These are phyloP conservation scores for Podaxis carcinomalis DNA, from an alignment of 768 basidiomycete genomes.

Conservation along the genomic window DNA sequence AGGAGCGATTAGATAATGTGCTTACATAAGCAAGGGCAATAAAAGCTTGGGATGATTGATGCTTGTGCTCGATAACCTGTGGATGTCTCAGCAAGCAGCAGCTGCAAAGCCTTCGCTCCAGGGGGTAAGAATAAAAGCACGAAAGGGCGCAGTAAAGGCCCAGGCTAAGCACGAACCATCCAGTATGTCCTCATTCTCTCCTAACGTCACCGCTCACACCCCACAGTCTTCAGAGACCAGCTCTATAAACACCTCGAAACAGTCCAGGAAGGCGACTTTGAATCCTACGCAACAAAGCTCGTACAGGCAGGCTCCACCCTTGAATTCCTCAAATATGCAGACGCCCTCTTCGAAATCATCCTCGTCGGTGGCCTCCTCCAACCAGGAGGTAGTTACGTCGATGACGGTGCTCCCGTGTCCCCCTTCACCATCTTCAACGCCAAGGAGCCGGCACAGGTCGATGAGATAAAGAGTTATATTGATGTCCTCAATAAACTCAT, in stretches of 20 bases:
- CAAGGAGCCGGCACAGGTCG: constrained; percentile 71
- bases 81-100: constrained; percentile 89
- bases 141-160: constrained; percentile 90
- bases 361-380: constrained; percentile 95
- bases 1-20: constrained; percentile 11
- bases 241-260: constrained; percentile 89
- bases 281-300: constrained; percentile 76
- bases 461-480: constrained; percentile 88
- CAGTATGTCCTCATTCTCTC: constrained; percentile 32
- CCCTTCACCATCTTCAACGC: constrained; percentile 88
- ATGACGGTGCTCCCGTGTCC: constrained; percentile 79
- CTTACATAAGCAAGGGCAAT: constrained; percentile 1
- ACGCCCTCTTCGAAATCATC: constrained; percentile 92
- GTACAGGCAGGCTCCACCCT: constrained; percentile 89
- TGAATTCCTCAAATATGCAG: constrained; percentile 96
- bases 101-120: constrained; percentile 85
- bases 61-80: constrained; percentile 35
- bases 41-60: constrained; percentile 3
- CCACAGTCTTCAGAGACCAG: constrained; percentile 85
- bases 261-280: constrained; percentile 75
- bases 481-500: constrained; percentile 96
- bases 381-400: constrained; percentile 89
- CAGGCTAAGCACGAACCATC: constrained; percentile 91
- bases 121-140: constrained; percentile 90
- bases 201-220: neutral